phyloP scores from a whole-genome alignment of 495 filamentous ascomycete genomes.

The Venustampulla echinocandica region DNA sequence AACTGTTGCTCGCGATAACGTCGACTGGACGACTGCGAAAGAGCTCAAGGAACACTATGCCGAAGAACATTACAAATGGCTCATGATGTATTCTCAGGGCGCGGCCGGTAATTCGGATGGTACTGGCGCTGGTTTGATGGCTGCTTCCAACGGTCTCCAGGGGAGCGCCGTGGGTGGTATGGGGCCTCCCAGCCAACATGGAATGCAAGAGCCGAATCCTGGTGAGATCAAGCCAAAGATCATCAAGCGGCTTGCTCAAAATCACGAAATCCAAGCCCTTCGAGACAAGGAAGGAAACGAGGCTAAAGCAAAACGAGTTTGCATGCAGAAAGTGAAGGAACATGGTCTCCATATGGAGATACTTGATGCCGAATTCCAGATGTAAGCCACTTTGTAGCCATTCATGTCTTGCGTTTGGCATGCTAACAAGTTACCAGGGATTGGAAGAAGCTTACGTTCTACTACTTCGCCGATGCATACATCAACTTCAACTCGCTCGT shows the following conservation, averaged over 20 bases:
- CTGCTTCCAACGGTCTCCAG: constrained; percentile 48
- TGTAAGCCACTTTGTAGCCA: constrained; percentile 51
- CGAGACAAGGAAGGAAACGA: constrained; percentile 95
- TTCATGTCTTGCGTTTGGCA: constrained; percentile 1
- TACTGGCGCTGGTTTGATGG: constrained; percentile 44
- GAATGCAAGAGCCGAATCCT: constrained; percentile 62
- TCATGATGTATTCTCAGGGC: constrained; percentile 93
- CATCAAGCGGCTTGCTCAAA: constrained; percentile 87
- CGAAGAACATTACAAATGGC: constrained; percentile 90
- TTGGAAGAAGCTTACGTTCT: constrained; percentile 97
- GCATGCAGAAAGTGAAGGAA: constrained; percentile 90
- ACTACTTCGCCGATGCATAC: constrained; percentile 95
- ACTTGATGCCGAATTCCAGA: constrained; percentile 96
- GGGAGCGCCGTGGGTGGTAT: constrained; percentile 65
- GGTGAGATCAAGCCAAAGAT: constrained; percentile 86
- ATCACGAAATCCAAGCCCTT: constrained; percentile 77
- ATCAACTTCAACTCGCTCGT: constrained; percentile 98
- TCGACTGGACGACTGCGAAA: constrained; percentile 75
- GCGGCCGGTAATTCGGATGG: constrained; percentile 51
- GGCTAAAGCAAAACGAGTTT: constrained; percentile 93
- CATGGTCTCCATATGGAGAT: constrained; percentile 97
- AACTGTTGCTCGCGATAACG: constrained; percentile 77
- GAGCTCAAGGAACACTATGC: constrained; percentile 80
- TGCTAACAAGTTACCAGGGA: constrained; percentile 53
- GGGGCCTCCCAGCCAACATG: constrained; percentile 61